Conservation (phyloP, 1,284 basidiomycete species). For the Exsudoporus floridanus region DNA sequence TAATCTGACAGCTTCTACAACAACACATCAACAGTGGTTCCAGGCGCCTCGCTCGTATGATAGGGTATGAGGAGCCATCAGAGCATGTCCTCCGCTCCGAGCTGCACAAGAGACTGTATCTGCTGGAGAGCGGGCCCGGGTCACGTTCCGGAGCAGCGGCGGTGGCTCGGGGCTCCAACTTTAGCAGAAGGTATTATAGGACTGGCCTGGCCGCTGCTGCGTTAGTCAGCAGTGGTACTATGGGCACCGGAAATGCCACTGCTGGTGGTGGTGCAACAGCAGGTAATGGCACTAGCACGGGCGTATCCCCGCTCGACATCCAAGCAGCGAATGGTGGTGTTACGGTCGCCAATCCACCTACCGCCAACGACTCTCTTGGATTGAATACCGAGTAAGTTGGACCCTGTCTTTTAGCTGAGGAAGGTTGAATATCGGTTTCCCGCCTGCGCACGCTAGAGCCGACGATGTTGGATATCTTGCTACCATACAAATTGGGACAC, state of each 20-base stretch:
- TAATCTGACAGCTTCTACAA: slow-evolving; percentile 53
- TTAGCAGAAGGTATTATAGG: slow-evolving; percentile 12
- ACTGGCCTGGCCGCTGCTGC: slow-evolving; percentile 8
- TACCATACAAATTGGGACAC: slow-evolving; percentile 75
- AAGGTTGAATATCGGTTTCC: neutral
- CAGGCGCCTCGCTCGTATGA: slow-evolving; percentile 69
- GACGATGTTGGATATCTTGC: slow-evolving; percentile 62
- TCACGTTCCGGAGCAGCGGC: slow-evolving; percentile 12
- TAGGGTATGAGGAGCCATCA: slow-evolving; percentile 52
- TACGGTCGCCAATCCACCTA: slow-evolving; percentile 52
- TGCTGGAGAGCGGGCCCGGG: slow-evolving; percentile 35
- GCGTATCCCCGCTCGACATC: slow-evolving; percentile 41
- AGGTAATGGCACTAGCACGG: slow-evolving; percentile 24
- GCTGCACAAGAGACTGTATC: slow-evolving; percentile 54
- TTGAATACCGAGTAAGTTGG: slow-evolving; percentile 65
- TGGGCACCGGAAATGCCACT: slow-evolving; percentile 11
- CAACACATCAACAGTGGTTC: slow-evolving; percentile 69
- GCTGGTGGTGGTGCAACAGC: slow-evolving; percentile 4
- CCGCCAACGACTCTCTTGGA: slow-evolving; percentile 60
- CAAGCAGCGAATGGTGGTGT: slow-evolving; percentile 45
- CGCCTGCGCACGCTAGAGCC: slow-evolving; percentile 31
- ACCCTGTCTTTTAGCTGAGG: neutral
- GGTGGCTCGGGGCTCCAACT: slow-evolving; percentile 4
- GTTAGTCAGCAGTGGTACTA: slow-evolving; percentile 6
- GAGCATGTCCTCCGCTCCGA: slow-evolving; percentile 49